These are phyloP conservation scores for Cordyceps militaris DNA, from an alignment of 2,329 filamentous ascomycete species.

Conservation along the genomic window DNA sequence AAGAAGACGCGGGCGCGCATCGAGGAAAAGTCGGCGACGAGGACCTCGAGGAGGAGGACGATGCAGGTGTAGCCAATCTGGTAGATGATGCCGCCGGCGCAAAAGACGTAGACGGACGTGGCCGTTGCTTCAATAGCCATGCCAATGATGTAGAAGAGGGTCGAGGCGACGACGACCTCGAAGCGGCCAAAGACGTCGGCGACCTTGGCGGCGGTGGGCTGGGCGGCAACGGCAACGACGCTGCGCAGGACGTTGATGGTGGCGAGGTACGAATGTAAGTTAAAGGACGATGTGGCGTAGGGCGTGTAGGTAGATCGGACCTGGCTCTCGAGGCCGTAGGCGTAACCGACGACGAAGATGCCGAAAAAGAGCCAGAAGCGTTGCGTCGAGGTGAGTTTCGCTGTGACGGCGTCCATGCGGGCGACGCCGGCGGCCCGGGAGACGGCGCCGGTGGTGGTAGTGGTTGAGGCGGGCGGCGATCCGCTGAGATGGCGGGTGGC, in stretches of 20 bases:
- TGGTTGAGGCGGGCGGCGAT: not conserved
- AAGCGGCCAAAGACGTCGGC: conserved; percentile 57
- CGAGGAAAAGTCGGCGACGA: conserved; percentile 54
- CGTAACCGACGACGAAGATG: conserved; percentile 54
- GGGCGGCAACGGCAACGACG: conserved; percentile 52
- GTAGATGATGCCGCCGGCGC: conserved; percentile 47
- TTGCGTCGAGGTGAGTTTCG: conserved; percentile 38
- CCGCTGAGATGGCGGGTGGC: not conserved
- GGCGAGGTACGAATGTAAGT: conserved; percentile 47
- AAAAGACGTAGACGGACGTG: conserved; percentile 41
- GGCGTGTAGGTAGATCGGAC: conserved; percentile 48
- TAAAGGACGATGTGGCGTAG: conserved; percentile 45
- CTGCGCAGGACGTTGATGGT: conserved; percentile 52
- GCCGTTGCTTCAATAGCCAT: conserved; percentile 48
- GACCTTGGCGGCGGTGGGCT: conserved; percentile 54
- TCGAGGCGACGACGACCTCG: conserved; percentile 48
- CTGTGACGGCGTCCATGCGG: conserved; percentile 43
- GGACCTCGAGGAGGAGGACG: conserved; percentile 51
- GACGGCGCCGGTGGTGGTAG: not conserved
- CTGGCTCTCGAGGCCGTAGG: conserved; percentile 50
- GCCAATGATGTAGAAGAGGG: conserved; percentile 48
- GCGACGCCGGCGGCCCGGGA: conserved; percentile 36
- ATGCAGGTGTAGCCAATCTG: conserved; percentile 53
- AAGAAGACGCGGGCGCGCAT: conserved; percentile 53
- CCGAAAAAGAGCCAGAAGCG: conserved; percentile 46